Conservation (phyloP, 495 filamentous ascomycete species). For the Podospora didyma region DNA sequence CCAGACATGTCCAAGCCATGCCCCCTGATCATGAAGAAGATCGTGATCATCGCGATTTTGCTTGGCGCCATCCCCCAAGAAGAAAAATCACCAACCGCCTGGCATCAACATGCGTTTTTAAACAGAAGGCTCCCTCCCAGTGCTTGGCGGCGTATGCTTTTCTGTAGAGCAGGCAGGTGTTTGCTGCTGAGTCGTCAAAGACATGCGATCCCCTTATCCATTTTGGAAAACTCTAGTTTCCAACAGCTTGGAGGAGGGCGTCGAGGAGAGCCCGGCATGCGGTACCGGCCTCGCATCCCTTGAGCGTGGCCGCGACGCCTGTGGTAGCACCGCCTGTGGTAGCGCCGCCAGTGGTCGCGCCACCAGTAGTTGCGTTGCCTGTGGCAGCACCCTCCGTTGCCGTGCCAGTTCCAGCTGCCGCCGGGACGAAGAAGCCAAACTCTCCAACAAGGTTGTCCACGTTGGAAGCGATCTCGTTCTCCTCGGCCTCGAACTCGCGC, state of each 20-base stretch:
- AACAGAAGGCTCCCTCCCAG: too few species aligned
- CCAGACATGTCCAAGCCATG: too few species aligned
- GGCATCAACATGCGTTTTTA: too few species aligned
- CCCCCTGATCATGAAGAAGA: too few species aligned
- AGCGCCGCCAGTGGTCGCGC: background rate
- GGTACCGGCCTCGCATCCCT: background rate
- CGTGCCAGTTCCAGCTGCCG: constrained; percentile 5
- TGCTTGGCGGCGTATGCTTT: too few species aligned
- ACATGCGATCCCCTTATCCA: too few species aligned
- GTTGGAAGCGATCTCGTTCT: constrained; percentile 36
- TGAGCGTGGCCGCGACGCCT: background rate
- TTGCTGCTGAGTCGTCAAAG: too few species aligned
- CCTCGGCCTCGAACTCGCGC: constrained; percentile 42
- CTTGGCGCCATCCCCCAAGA: too few species aligned
- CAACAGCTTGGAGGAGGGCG: background rate
- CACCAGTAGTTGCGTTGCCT: background rate
- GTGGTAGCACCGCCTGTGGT: background rate
- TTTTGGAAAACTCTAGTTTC: too few species aligned
- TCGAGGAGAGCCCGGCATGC: background rate
- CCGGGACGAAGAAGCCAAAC: constrained; percentile 35
- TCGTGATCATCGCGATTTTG: too few species aligned
- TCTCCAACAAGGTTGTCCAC: constrained; percentile 33
- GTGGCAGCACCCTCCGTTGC: background rate
- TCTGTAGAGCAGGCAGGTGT: too few species aligned
- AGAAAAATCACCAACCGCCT: too few species aligned